These are phyloP conservation scores for Suhomyces kunorum DNA, from an alignment of 1,139 yeast species.

Conservation along the genomic window DNA sequence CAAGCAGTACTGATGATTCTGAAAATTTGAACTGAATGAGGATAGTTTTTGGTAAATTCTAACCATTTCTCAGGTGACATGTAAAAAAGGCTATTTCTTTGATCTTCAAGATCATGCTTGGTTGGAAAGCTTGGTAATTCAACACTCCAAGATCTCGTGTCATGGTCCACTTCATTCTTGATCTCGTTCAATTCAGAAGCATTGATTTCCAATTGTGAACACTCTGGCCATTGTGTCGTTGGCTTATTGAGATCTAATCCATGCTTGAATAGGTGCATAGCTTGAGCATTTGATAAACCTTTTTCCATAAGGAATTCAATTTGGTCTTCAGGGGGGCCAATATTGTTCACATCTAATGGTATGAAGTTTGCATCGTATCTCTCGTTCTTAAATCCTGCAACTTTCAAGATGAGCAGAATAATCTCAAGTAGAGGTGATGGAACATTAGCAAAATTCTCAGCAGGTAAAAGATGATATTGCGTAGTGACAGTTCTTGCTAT, in stretches of 20 bases:
- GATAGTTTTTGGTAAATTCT: conserved; percentile 6
- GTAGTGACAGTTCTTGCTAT: conserved; percentile 19
- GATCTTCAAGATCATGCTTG: conserved; percentile 28
- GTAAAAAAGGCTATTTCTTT: conserved; percentile 37
- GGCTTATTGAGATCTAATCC: conserved; percentile 25
- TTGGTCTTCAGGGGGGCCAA: conserved; percentile 54
- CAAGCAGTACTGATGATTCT: conserved; percentile 5
- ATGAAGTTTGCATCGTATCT: conserved; percentile 34
- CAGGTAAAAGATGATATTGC: conserved; percentile 5
- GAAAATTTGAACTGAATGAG: conserved; percentile 8
- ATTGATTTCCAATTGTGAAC: conserved; percentile 26
- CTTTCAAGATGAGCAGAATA: conserved; percentile 3
- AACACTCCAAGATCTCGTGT: conserved; percentile 19
- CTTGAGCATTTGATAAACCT: conserved; percentile 46
- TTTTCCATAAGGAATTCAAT: conserved; percentile 42
- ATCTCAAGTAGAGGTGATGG: conserved; percentile 12
- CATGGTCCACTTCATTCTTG: conserved; percentile 14
- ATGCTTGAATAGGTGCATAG: conserved; percentile 40
- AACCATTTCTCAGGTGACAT: conserved; percentile 9
- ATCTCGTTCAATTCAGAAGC: conserved; percentile 27
- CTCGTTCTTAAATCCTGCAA: conserved; percentile 19
- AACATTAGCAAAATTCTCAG: conserved; percentile 8
- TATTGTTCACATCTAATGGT: conserved; percentile 49
- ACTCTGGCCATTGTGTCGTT: conserved; percentile 25
- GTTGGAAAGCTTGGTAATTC: conserved; percentile 17